Conservation (phyloP, 306 rosid genomes). For the Cicer cuneatum region DNA sequence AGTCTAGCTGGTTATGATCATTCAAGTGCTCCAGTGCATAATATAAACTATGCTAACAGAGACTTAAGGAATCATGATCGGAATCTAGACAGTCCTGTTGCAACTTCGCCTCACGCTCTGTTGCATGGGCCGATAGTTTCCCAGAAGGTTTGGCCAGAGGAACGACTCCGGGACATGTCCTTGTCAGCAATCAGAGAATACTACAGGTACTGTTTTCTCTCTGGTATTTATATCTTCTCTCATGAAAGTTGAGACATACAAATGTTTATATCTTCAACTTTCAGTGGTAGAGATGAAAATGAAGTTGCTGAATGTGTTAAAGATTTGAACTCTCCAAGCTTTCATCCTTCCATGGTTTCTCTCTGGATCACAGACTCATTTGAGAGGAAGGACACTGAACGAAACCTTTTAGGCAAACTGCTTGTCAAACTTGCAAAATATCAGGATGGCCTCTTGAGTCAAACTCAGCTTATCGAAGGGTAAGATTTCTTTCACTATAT, state of each 20-base stretch:
- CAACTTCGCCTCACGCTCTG: slow-evolving; percentile 54
- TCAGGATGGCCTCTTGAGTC: slow-evolving; percentile 61
- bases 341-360: slow-evolving; percentile 81
- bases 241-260: background rate
- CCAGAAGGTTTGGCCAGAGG: slow-evolving; percentile 58
- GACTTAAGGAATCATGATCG: slow-evolving; percentile 66
- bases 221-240: background rate
- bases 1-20: slow-evolving; percentile 67
- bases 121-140: slow-evolving; percentile 54
- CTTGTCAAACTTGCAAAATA: slow-evolving; percentile 72
- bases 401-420: slow-evolving; percentile 73
- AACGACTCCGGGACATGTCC: slow-evolving; percentile 62
- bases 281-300: slow-evolving; percentile 83
- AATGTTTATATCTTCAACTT: slow-evolving; percentile 35
- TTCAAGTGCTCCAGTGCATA: slow-evolving; percentile 56
- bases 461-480: slow-evolving; percentile 76
- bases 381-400: slow-evolving; percentile 78
- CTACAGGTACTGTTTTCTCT: slow-evolving; percentile 68
- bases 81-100: slow-evolving; percentile 60
- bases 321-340: slow-evolving; percentile 81
- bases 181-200: slow-evolving; percentile 83
- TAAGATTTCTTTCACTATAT: slow-evolving; percentile 39
- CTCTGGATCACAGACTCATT: slow-evolving; percentile 87
- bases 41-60: slow-evolving; percentile 59
- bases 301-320: slow-evolving; percentile 76